Percentiles rank a stretch among this genome's conserved stretches.
Conservation (phyloP, 225 moss, liverwort and hornwort species). For the Anthoceros angustus region DNA sequence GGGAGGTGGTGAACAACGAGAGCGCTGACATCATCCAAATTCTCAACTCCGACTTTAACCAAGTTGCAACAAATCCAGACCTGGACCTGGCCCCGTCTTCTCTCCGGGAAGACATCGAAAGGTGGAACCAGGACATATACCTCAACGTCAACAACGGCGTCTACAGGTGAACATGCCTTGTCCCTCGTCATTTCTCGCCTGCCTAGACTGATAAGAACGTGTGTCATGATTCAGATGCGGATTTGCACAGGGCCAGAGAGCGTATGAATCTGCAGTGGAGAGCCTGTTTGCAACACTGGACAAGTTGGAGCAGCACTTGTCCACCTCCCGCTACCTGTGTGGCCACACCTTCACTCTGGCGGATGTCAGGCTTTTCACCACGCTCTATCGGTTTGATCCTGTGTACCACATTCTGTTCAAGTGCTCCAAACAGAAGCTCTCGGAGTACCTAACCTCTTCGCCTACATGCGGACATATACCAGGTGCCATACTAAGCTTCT, state of each 20-base stretch:
- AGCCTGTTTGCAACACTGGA: constrained; percentile 47
- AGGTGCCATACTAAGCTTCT: constrained; percentile 20
- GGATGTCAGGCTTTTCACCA: constrained; percentile 77
- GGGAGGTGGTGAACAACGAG: constrained; percentile 77
- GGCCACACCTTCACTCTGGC: constrained; percentile 60
- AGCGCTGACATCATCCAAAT: constrained; percentile 91
- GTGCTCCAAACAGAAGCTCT: constrained; percentile 80
- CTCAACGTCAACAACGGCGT: constrained; percentile 79
- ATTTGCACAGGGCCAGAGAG: constrained; percentile 76
- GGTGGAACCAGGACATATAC: constrained; percentile 70
- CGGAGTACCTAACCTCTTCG: constrained; percentile 46
- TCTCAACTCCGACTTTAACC: constrained; percentile 79
- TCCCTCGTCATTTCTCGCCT: background rate
- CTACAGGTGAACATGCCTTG: constrained; percentile 25
- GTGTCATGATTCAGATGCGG: constrained; percentile 36
- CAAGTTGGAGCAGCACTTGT: constrained; percentile 54
- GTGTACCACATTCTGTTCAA: constrained; percentile 88
- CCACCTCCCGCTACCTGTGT: constrained; percentile 63
- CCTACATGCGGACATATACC: constrained; percentile 75
- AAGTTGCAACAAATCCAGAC: constrained; percentile 44
- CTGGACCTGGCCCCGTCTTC: constrained; percentile 47
- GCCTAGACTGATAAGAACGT: background rate
- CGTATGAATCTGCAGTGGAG: constrained; percentile 59
- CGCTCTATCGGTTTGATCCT: constrained; percentile 82
- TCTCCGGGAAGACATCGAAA: constrained; percentile 35